A percentile compares a stretch with the other conserved stretches of the same genome.
Evolutionary conservation across 768 basidiomycete species (phyloP).

Genomic region (Gymnopilus dilepis): DNA sequence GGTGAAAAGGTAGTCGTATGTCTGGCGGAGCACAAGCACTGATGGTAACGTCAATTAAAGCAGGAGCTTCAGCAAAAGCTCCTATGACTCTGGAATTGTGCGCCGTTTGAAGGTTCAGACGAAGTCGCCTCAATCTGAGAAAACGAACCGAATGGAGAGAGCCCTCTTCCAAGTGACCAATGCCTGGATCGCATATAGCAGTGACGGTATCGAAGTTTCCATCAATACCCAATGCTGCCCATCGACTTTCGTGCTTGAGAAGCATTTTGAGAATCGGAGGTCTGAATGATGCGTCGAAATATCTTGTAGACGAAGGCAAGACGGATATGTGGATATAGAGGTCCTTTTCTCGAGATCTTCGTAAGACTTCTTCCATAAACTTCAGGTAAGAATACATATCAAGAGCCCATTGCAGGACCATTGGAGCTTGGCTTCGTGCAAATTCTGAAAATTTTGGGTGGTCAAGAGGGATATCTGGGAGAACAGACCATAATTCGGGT

Average conservation of each 20-base stretch:
- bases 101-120: background rate
- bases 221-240: background rate
- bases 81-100: background rate
- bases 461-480: background rate
- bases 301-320: background rate
- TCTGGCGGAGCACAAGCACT: background rate
- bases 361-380: background rate
- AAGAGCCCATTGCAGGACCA: background rate
- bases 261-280: background rate
- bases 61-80: background rate
- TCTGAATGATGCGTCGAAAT: background rate
- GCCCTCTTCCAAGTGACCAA: background rate
- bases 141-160: too few species aligned
- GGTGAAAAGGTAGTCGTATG: background rate
- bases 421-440: too few species aligned
- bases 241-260: slow-evolving; percentile 5
- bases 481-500: slow-evolving; percentile 4
- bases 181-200: background rate
- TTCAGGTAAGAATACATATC: background rate
- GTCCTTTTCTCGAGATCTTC: background rate
- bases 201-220: background rate
- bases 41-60: background rate
- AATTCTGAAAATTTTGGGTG: too few species aligned
- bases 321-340: background rate
- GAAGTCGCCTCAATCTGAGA: background rate